These are phyloP conservation scores for Thymus mandschuricus DNA, from an alignment of 257 asterid species.

Conservation along the genomic window DNA sequence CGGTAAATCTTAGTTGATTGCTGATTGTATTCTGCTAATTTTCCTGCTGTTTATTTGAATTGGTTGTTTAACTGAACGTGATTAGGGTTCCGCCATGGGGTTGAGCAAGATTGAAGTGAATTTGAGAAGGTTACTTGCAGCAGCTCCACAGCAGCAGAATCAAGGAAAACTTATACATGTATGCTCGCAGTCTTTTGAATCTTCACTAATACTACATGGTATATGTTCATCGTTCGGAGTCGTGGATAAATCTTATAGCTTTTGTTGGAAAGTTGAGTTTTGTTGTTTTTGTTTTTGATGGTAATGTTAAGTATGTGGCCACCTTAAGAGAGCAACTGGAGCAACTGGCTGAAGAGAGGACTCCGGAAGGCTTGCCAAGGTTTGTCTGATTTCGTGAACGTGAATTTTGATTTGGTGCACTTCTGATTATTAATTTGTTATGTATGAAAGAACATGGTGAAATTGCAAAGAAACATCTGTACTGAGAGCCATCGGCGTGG, in stretches of 20 bases:
- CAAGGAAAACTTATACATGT: conserved; percentile 87
- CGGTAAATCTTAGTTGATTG: too few relatives aligned
- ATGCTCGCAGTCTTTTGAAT: conserved; percentile 39
- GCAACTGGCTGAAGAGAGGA: conserved; percentile 81
- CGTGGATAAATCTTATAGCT: neutral
- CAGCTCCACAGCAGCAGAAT: conserved; percentile 84
- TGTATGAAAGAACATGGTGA: conserved; percentile 2
- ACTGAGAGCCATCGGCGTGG: neutral
- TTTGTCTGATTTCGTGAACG: conserved; percentile 31
- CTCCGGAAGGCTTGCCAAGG: conserved; percentile 84
- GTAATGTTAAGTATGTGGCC: conserved; percentile 69
- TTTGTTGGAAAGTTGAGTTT: neutral
- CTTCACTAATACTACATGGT: conserved; percentile 24
- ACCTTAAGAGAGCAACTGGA: conserved; percentile 90
- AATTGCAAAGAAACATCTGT: conserved; percentile 7
- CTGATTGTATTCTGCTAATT: neutral
- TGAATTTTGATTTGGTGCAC: neutral
- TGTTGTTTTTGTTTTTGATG: conserved; percentile 24
- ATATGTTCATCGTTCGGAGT: neutral
- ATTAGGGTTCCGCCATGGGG: conserved; percentile 54
- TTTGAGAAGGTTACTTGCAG: conserved; percentile 75
- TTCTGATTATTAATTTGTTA: neutral
- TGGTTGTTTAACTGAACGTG: neutral
- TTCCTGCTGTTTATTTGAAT: conserved; percentile 1
- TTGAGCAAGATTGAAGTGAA: conserved; percentile 83